phyloP scores from a whole-genome alignment of 78 protist species.

The Diacronema lutheri region DNA sequence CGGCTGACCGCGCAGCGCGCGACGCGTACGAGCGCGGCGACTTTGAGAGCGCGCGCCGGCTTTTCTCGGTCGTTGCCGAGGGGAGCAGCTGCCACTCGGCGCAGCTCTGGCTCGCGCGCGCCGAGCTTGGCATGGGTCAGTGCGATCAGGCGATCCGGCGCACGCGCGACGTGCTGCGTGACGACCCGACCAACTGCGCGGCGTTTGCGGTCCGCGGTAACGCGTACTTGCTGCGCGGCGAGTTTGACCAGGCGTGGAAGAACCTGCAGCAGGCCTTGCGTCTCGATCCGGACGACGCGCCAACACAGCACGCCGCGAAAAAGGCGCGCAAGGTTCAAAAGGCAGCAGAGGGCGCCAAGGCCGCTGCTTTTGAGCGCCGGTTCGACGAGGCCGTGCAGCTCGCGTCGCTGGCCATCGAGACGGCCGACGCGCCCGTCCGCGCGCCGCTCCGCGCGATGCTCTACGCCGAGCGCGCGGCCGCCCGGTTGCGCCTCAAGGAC shows the following conservation, averaged over 20 bases:
- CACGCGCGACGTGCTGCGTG: background rate
- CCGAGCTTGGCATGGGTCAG: background rate
- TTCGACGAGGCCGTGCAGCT: background rate
- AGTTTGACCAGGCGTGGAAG: background rate
- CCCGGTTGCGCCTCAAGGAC: background rate
- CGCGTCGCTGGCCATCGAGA: background rate
- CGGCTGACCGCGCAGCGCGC: too few relatives aligned
- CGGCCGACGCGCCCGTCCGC: background rate
- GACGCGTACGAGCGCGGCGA: too few relatives aligned
- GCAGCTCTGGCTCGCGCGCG: conserved; percentile 1
- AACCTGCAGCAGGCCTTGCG: background rate
- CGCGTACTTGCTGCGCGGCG: background rate
- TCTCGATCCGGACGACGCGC: conserved; percentile 1
- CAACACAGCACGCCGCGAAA: background rate
- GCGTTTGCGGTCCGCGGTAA: background rate
- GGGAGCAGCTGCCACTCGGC: background rate
- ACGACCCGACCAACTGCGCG: background rate
- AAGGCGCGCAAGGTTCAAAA: background rate
- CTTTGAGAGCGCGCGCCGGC: background rate
- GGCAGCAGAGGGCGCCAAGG: background rate
- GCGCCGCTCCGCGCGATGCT: background rate
- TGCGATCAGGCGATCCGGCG: background rate
- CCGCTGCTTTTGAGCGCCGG: background rate
- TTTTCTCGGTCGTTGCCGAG: background rate
- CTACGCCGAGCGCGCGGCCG: conserved; percentile 4